Base-by-base conservation (phyloP, 148 eudicot genomes). In the Rheum nobile region DNA sequence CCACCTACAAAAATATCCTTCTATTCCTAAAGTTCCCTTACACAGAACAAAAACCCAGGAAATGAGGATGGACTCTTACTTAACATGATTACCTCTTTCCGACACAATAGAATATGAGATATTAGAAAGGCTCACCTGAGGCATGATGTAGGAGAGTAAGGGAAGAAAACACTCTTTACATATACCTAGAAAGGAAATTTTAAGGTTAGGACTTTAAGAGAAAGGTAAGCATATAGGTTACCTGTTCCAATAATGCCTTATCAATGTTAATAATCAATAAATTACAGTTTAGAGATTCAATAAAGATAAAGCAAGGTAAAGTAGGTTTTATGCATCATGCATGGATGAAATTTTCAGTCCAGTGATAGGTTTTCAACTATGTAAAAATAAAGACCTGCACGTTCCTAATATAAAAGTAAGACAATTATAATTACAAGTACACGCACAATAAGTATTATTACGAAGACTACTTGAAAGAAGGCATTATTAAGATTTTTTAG, bases 131-230 rank as follows among this genome's bases (percentile, higher is more conserved):
- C 74, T 79, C 88, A 91, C 98, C 79, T 91, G 79, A 92, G 98
- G 84, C 93, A 86, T 73, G 96, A 78, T 72, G 83, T 72, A 65
- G 98, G 97, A 67, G 98, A 94, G 79, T 94, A 92, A 69, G 98
- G 92, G 71, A 93, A 93, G 71, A 75, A 79, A 55, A 82, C 77
- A 70, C 91, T 86, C 84, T 93, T 93, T 74, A 90, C 98, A 82
- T 89, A 93, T 63, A 81, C 94, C 98, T 93, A 74, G 65, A 55
- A 24, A 10, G 61, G 24, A 55, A 55, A 26, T 22, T 8, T 8
- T 55, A 22, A 10, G 65, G 65, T 55, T 55, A 24, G 31, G 28
- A 22, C n/a, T n/a, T 21, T 21, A 54, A 54, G 29, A 54, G 12
- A 54, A 47, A 21, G 14, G 22, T n/a, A 22, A 54, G 61, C 61